A percentile compares a stretch with the other conserved stretches of the same genome.
These are phyloP conservation scores for Saccharomycopsis babjevae DNA, from an alignment of 805 yeast species.

Conservation along the genomic window DNA sequence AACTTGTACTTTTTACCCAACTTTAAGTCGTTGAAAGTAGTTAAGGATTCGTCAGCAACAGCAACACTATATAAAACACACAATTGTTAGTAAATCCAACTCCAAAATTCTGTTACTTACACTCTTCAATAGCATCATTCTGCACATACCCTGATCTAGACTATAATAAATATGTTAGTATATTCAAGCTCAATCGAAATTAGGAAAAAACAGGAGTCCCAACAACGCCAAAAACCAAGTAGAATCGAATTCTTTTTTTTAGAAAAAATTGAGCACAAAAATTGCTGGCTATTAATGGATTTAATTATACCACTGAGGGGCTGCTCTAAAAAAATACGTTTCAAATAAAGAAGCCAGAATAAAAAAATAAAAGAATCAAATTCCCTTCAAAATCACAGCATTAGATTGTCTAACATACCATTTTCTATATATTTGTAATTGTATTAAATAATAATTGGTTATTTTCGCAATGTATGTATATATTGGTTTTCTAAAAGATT, in stretches of 20 bases:
- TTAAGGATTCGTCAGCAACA: constrained; percentile 81
- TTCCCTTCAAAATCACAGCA: too few relatives aligned
- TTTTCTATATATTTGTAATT: background rate
- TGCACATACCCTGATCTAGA: constrained; percentile 18
- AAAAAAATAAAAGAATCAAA: too few relatives aligned
- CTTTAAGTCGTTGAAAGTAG: constrained; percentile 92
- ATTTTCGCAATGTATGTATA: background rate
- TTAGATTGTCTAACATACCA: background rate
- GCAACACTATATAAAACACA: constrained; percentile 44
- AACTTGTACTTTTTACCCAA: constrained; percentile 84
- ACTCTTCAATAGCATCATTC: background rate
- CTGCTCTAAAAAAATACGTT: too few relatives aligned
- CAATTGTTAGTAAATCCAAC: background rate
- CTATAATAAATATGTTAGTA: constrained; percentile 9
- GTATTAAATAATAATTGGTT: background rate
- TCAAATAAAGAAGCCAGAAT: too few relatives aligned
- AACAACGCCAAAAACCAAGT: background rate
- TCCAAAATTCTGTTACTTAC: background rate
- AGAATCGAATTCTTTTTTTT: background rate
- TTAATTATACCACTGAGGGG: too few relatives aligned
- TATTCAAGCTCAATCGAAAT: background rate
- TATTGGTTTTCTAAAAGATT: background rate
- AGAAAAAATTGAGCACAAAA: background rate
- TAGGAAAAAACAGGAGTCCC: background rate
- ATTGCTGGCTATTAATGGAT: too few relatives aligned